Base-by-base conservation (phyloP, 2,329 filamentous ascomycete species). In the Sarocladium strictum region DNA sequence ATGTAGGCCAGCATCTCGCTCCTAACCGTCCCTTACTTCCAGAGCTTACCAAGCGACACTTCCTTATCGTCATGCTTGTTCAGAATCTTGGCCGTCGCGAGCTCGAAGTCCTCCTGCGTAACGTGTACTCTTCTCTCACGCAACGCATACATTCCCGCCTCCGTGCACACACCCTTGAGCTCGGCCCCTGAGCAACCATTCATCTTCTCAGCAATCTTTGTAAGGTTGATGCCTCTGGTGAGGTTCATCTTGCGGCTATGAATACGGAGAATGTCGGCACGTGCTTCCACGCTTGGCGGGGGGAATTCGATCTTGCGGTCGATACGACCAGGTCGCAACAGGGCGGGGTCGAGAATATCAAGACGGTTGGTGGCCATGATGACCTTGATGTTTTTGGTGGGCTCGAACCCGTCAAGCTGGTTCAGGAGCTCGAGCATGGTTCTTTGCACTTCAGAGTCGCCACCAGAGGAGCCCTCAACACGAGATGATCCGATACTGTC, bases 21-120 rank as follows among this genome's bases (percentile, higher is more conserved):
- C 53, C 54, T 57, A 55, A 54, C 32, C 54, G 56, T 56, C 29
- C 26, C 52, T 61, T 67, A 76, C 65, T 76, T 76, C 74, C 76
- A 96, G 66, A 96, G 77, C 76, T 96, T 96, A 68, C 87, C 88
- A 65, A 96, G 78, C 67, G 87, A 91, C 63, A 91, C 89, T 71
- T 96, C 92, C 82, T 97, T 97, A 73, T 99, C 94, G 67, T 97
- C 94, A 71, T 97, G 94, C 81, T 97, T 97, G 84, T 99, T 97
- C 69, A 99, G 82, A 58, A 99, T 93, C 88, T 99, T 99, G 69
- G 94, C 94, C 6, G 94, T 99, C 32, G 94, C 94, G 59, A 99
- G 81, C 71, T 99, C 94, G 70, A 99, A 99, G 74, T 99, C 94
- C 74, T 99, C 94, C 72, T 99, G 94, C 35, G 94, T 99, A 61